These are phyloP conservation scores for Oryza officinalis DNA, from an alignment of 176 grass and related monocot genomes.

Conservation along the genomic window DNA sequence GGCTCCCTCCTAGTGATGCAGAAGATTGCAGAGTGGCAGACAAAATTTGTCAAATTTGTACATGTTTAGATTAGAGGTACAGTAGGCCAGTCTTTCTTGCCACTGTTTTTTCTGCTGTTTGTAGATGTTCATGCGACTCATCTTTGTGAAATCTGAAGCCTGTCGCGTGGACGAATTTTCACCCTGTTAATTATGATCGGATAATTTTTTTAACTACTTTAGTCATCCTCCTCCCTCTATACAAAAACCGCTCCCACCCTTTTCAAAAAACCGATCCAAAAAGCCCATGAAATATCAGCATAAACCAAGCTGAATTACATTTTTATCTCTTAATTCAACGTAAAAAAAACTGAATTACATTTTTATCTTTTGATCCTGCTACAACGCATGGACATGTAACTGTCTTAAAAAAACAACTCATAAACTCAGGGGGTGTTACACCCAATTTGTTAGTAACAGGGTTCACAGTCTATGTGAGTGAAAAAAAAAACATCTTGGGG, in stretches of 20 bases:
- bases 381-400: too few species aligned
- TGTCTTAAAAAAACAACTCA: neutral
- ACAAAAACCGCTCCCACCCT: too few species aligned
- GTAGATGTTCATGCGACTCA: neutral
- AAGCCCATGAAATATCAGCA: too few species aligned
- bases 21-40: neutral
- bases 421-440: neutral
- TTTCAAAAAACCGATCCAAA: too few species aligned
- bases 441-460: neutral
- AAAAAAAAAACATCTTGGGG: too few species aligned
- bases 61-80: neutral
- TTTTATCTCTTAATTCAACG: too few species aligned
- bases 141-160: neutral
- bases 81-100: neutral
- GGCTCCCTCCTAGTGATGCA: neutral
- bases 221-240: too few species aligned
- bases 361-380: too few species aligned
- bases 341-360: too few species aligned
- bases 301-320: too few species aligned
- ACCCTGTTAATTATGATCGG: neutral
- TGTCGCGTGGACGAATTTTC: neutral
- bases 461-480: neutral
- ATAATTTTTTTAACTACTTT: too few species aligned
- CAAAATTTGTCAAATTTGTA: neutral
- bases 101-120: neutral